A percentile compares a stretch with the other conserved stretches of the same genome.
These are phyloP conservation scores for Adansonia rubrostipa DNA, from an alignment of 441 rosid genomes.

Conservation along the genomic window DNA sequence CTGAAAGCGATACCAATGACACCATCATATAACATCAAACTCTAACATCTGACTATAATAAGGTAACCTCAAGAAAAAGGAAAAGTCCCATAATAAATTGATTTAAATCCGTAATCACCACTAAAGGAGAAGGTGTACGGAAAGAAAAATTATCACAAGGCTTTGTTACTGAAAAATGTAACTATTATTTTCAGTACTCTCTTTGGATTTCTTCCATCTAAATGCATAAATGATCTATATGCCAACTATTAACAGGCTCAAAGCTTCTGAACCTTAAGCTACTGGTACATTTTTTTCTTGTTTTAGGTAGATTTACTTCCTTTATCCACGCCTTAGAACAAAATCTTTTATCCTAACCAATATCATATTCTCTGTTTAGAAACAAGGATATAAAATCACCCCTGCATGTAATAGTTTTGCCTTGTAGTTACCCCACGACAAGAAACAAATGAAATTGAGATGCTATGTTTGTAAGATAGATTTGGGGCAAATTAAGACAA, in stretches of 20 bases:
- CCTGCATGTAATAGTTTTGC: background rate
- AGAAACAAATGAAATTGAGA: background rate
- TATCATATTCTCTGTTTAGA: constrained; percentile 4
- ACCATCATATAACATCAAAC: background rate
- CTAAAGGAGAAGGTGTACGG: background rate
- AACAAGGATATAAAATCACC: background rate
- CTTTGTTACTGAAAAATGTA: background rate
- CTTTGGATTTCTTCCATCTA: background rate
- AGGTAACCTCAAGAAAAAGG: constrained; percentile 8
- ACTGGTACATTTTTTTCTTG: background rate
- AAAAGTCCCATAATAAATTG: background rate
- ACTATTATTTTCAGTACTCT: background rate
- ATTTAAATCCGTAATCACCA: constrained; percentile 7
- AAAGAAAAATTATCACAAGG: background rate
- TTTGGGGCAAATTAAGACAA: background rate
- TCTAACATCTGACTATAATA: background rate
- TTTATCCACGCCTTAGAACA: background rate
- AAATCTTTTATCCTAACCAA: background rate
- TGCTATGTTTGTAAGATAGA: background rate
- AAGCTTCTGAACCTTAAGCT: background rate
- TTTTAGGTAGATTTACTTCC: constrained; percentile 16
- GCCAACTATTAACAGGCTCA: background rate
- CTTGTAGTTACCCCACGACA: background rate
- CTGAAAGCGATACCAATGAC: background rate
- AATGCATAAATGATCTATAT: background rate